A percentile compares a stretch with the other conserved stretches of the same genome.
These are phyloP conservation scores for Ogataea pini DNA, from an alignment of 805 yeast species.

Conservation along the genomic window DNA sequence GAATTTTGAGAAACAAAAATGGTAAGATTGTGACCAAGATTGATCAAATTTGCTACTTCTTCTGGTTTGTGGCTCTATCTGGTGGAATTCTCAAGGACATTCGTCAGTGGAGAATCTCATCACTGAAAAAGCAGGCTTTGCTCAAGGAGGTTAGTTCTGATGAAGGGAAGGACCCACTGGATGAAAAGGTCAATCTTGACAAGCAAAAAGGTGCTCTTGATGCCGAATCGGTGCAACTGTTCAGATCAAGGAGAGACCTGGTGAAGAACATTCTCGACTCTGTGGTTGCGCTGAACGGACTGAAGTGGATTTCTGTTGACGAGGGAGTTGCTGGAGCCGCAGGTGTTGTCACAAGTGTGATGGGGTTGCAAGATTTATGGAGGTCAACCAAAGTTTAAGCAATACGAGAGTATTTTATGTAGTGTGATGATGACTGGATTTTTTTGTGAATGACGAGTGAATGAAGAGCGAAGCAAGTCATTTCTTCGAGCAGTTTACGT, in stretches of 20 bases:
- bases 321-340: slow-evolving; percentile 85
- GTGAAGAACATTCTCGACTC: slow-evolving; percentile 77
- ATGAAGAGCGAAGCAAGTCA: not conserved
- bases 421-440: too few relatives aligned
- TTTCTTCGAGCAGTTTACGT: too few relatives aligned
- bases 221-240: slow-evolving; percentile 42
- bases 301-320: slow-evolving; percentile 57
- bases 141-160: slow-evolving; percentile 14
- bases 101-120: slow-evolving; percentile 50
- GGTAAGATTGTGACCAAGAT: slow-evolving; percentile 40
- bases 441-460: too few relatives aligned
- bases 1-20: slow-evolving; percentile 45
- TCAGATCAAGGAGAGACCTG: slow-evolving; percentile 56
- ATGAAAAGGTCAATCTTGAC: slow-evolving; percentile 22
- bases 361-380: slow-evolving; percentile 80
- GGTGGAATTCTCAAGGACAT: slow-evolving; percentile 62
- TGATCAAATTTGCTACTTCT: slow-evolving; percentile 61
- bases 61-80: slow-evolving; percentile 75
- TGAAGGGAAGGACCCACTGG: slow-evolving; percentile 39
- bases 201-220: slow-evolving; percentile 35
- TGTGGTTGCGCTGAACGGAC: slow-evolving; percentile 71
- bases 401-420: too few relatives aligned
- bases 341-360: slow-evolving; percentile 76
- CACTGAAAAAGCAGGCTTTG: slow-evolving; percentile 37
- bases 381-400: slow-evolving; percentile 38